Base-by-base conservation (phyloP, 2,329 filamentous ascomycete genomes). In the Trichothecium roseum region DNA sequence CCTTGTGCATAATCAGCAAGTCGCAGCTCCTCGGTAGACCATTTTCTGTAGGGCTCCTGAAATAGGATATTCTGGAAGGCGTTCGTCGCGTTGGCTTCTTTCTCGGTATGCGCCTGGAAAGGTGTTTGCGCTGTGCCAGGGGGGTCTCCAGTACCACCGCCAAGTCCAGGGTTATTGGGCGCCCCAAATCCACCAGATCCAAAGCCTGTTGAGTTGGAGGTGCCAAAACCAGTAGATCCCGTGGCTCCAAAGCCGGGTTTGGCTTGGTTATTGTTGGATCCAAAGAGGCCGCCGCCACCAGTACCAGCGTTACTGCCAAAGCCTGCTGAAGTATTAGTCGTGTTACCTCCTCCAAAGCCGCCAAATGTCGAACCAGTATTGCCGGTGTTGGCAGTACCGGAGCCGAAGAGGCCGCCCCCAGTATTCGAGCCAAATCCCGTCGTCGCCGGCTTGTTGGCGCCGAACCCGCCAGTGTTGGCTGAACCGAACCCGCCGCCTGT, bases 1-100 rank as follows among this genome's bases (percentile, higher is more conserved):
- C 88, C 88, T 57, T 88, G 83, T 40, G 80, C 74, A 55, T 98
- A 98, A 58, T 98, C 91, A 31, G 78, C 85, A 41, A 94, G 60
- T 51, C 84, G 72, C 36, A 91, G 62, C 56, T 91, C 81, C 49
- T 84, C 91, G n/a, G 84, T 75, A 8, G 89, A 95, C 66, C 82
- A 96, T 55, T 91, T 93, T 56, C 79, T 80, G 63, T 89, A 93
- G 2, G 81, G 74, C 17, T 80, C 77, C 60, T 83, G 80, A 55
- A 89, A 87, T 16, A 81, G 64, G 38, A 93, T 76, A 46, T 78
- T 89, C 57, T 91, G 84, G 56, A 82, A 93, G 4, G 80, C 69
- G 50, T 81, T 74, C 44, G 63, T 71, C 45, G 62, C 70, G 29
- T 70, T 74, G 4, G 65, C 59, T 50, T 93, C 85, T 56, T 89